A percentile compares a stretch with the other conserved stretches of the same genome.
These are phyloP conservation scores for Oryza glaberrima DNA, from an alignment of 176 grass and related monocot species.

Conservation along the genomic window DNA sequence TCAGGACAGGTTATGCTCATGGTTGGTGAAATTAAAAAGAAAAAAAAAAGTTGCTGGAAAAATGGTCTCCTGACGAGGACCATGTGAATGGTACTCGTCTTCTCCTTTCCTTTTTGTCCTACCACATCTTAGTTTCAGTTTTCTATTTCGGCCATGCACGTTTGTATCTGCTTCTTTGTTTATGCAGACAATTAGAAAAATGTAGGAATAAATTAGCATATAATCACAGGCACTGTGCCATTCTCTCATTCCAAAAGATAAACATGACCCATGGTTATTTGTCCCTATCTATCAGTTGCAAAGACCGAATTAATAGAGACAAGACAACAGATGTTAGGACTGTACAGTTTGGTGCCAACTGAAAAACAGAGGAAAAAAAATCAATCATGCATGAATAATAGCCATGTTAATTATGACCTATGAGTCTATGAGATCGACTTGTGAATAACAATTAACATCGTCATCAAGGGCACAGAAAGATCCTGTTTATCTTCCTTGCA, in stretches of 20 bases:
- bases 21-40: slow-evolving; percentile 42
- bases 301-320: slow-evolving; percentile 11
- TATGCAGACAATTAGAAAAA: neutral
- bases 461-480: neutral
- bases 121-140: neutral
- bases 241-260: neutral
- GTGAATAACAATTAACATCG: neutral
- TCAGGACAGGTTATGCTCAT: slow-evolving; percentile 32
- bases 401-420: neutral
- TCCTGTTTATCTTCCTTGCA: neutral
- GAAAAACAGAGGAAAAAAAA: neutral
- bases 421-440: neutral
- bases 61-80: slow-evolving; percentile 8
- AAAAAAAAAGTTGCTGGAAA: slow-evolving; percentile 6
- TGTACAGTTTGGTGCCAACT: neutral
- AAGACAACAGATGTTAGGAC: neutral
- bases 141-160: neutral
- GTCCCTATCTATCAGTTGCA: slow-evolving; percentile 21
- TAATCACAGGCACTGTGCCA: neutral
- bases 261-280: neutral
- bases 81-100: neutral
- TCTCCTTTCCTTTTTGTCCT: neutral
- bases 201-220: neutral
- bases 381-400: neutral
- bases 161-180: neutral